Percentiles rank a stretch among this genome's conserved stretches.
Evolutionary conservation across 78 protist species (phyloP).

Genomic region (Chrysochromulina tobinii): DNA sequence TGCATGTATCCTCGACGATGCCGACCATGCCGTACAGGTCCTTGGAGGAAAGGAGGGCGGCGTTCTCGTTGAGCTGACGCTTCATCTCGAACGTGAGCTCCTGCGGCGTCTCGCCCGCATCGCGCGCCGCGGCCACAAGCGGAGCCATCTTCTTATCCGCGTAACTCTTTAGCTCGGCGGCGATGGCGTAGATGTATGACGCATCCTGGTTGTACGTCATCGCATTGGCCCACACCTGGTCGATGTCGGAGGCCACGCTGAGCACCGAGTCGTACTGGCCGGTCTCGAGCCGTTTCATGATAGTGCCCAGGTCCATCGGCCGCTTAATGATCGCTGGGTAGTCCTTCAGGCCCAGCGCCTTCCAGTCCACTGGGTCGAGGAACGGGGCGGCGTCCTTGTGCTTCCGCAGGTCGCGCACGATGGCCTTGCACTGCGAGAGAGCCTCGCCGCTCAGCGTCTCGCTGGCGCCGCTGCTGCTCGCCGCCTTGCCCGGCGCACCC

Average conservation of each 20-base stretch:
- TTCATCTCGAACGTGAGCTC: conserved; percentile 21
- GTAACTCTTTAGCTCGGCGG: not conserved
- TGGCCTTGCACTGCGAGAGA: conserved; percentile 2
- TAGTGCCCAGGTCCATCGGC: conserved; percentile 43
- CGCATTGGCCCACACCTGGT: not conserved
- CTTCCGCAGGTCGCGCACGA: not conserved
- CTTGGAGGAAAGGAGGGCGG: not conserved
- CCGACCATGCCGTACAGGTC: conserved; percentile 9
- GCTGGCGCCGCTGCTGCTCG: not conserved
- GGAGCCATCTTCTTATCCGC: not conserved
- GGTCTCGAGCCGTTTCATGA: not conserved
- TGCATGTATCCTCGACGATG: not conserved
- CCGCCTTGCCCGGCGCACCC: not conserved
- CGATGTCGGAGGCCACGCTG: not conserved
- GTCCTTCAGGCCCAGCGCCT: conserved; percentile 8
- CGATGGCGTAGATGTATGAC: not conserved
- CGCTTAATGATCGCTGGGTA: conserved; percentile 21
- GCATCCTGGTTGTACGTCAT: conserved; percentile 3
- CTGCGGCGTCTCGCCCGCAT: not conserved
- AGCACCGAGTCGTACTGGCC: not conserved
- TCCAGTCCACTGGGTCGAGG: conserved; percentile 33
- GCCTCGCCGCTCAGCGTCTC: not conserved
- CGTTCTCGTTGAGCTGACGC: not conserved
- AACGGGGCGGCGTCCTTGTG: not conserved
- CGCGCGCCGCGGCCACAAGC: not conserved